phyloP scores from a whole-genome alignment of 2,329 filamentous ascomycete genomes.

The Diaporthe longicolla region DNA sequence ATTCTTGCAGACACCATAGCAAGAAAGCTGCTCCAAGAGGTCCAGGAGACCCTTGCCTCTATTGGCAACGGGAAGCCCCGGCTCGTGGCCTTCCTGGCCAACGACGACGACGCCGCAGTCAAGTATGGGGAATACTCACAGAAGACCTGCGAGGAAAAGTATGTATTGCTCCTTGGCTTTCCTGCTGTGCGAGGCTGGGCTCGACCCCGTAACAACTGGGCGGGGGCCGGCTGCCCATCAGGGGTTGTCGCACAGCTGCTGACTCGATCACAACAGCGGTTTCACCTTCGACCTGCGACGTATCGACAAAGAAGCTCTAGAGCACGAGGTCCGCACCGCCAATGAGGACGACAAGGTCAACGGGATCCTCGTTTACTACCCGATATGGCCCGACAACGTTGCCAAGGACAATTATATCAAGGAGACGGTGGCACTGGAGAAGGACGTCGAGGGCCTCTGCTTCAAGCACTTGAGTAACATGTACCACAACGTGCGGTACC shows the following conservation, averaged over 20 bases:
- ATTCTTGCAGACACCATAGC: constrained; percentile 90
- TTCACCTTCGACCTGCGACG: constrained; percentile 90
- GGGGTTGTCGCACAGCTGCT: constrained; percentile 34
- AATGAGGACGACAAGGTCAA: constrained; percentile 85
- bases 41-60: constrained; percentile 65
- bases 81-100: constrained; percentile 92
- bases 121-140: constrained; percentile 98
- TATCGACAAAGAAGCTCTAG: constrained; percentile 88
- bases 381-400: constrained; percentile 86
- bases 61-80: constrained; percentile 66
- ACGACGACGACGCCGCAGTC: constrained; percentile 88
- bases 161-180: constrained; percentile 59
- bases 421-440: constrained; percentile 89
- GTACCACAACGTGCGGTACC: constrained; percentile 97
- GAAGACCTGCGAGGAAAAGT: constrained; percentile 97
- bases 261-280: constrained; percentile 68
- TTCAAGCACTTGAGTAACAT: constrained; percentile 98
- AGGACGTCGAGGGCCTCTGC: constrained; percentile 95
- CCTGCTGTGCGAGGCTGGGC: background rate
- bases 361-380: constrained; percentile 98
- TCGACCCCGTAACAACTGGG: constrained; percentile 7
- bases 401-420: constrained; percentile 95
- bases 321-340: constrained; percentile 88
- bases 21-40: constrained; percentile 80
- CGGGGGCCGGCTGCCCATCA: constrained; percentile 3